Base-by-base conservation (phyloP, 768 basidiomycete genomes). In the Tephrocybe sp. region DNA sequence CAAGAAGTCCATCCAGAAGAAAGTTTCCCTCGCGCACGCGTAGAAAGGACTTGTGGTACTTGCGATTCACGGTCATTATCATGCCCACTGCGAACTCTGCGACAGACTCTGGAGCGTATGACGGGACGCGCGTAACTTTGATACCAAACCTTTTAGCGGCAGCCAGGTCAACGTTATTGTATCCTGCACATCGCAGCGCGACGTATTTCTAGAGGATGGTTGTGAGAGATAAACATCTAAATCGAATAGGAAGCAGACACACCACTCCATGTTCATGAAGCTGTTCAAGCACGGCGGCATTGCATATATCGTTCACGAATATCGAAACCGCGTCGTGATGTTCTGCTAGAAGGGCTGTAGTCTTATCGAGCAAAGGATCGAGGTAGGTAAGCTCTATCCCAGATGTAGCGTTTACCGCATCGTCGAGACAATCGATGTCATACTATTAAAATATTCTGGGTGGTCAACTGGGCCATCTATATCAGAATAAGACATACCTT, bases 1-100 rank as follows among this genome's bases (percentile, higher is more conserved):
- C 73, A 4, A 75, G 59, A 8, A 75, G 64, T 13, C 72, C 72
- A 42, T 75, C 73, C 31, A 75, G 68, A 31, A 75, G 67, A 59
- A 75, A 74, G 48, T 75, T 75, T 2, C 72, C 72, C 51, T 75
- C 73, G 6, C 73, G 71, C 1, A 75, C 72, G n/a, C 73, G 70
- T 40, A 67, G 66, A 53, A 71, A 73, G 9, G 73, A 70, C 52
- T 75, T 75, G 62, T 75, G 73, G 52, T 72, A 75, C 55, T 75
- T 75, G 50, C 73, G 69, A 9, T 73, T 60, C 34, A 75, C 70
- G 25, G 72, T 75, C 60, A 75, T 55, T 44, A 75, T 66, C 71
- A 74, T 75, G n/a, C 73, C 73, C 16, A 75, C 69, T 13, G 72
- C 63, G 56, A 75, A 75, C 52, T 75, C 73, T 13, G 73, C 73